These are phyloP conservation scores for Pichia kluyveri DNA, from an alignment of 805 yeast species.

Conservation along the genomic window DNA sequence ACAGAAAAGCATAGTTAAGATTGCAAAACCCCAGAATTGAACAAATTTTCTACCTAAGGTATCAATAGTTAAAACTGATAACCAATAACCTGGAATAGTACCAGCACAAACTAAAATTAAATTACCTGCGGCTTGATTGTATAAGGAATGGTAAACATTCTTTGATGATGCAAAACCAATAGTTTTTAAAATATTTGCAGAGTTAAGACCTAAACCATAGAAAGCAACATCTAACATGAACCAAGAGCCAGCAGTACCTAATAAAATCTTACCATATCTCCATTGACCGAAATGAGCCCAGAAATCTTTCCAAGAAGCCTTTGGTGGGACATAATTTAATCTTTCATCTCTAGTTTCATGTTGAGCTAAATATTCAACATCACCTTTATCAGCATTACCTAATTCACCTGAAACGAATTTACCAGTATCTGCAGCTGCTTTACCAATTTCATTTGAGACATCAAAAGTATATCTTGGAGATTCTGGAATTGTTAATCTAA, in stretches of 20 bases:
- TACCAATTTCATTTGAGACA: conserved; percentile 49
- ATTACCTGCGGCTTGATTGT: conserved; percentile 84
- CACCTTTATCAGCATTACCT: conserved; percentile 41
- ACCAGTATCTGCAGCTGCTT: conserved; percentile 48
- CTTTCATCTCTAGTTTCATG: conserved; percentile 34
- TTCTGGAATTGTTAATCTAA: conserved; percentile 90
- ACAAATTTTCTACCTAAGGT: conserved; percentile 76
- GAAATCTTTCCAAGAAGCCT: conserved; percentile 76
- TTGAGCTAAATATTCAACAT: conserved; percentile 35
- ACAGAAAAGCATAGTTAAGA: conserved; percentile 68
- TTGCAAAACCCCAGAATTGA: conserved; percentile 66
- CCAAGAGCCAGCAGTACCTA: conserved; percentile 93
- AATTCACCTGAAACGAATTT: conserved; percentile 40
- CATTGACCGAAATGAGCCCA: conserved; percentile 67
- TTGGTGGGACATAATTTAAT: conserved; percentile 47
- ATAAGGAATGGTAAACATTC: conserved; percentile 62
- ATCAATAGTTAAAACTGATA: conserved; percentile 71
- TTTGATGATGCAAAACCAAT: conserved; percentile 73
- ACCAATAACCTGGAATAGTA: conserved; percentile 92
- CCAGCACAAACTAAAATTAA: conserved; percentile 91
- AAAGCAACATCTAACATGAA: conserved; percentile 83
- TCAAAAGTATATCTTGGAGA: conserved; percentile 88
- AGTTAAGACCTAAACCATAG: conserved; percentile 81
- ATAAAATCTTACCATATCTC: conserved; percentile 74
- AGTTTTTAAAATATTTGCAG: conserved; percentile 68